phyloP scores from a whole-genome alignment of 768 basidiomycete species.

The Suillus clintonianus region DNA sequence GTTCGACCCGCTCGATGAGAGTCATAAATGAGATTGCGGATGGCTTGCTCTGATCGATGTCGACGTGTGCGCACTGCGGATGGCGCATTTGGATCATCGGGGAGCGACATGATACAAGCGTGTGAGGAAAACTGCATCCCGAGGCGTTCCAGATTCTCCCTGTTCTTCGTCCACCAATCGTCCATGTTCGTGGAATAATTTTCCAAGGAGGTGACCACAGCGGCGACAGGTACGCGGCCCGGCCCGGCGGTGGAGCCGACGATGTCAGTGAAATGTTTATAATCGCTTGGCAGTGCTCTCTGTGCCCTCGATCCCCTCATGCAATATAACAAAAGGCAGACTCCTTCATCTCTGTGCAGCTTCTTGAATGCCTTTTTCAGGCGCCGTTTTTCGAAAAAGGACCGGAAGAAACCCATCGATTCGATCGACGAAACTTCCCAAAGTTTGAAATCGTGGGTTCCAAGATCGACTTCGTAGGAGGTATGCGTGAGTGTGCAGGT shows the following conservation, averaged over 20 bases:
- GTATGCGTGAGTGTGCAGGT: conserved; percentile 40
- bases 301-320: conserved; percentile 31
- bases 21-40: conserved; percentile 7
- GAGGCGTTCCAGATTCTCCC: conserved; percentile 28
- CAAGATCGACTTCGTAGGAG: conserved; percentile 22
- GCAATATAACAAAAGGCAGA: conserved; percentile 35
- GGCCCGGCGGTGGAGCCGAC: conserved; percentile 33
- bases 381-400: conserved; percentile 17
- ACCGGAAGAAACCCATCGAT: conserved; percentile 24
- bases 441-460: conserved; percentile 17
- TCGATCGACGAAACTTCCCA: conserved; percentile 37
- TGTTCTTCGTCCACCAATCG: conserved; percentile 41
- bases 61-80: not conserved
- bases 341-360: conserved; percentile 34
- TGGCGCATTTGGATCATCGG: not conserved
- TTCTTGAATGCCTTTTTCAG: conserved; percentile 21
- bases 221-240: conserved; percentile 31
- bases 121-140: conserved; percentile 40
- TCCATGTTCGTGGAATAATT: conserved; percentile 34
- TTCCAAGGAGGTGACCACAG: conserved; percentile 35
- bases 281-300: conserved; percentile 29
- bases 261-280: conserved; percentile 26
- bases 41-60: conserved; percentile 19
- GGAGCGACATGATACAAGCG: conserved; percentile 44
- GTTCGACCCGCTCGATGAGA: not conserved